Evolutionary conservation across 225 moss, liverwort and hornwort genomes (phyloP).

Genomic region (Straminergon stramineum): DNA sequence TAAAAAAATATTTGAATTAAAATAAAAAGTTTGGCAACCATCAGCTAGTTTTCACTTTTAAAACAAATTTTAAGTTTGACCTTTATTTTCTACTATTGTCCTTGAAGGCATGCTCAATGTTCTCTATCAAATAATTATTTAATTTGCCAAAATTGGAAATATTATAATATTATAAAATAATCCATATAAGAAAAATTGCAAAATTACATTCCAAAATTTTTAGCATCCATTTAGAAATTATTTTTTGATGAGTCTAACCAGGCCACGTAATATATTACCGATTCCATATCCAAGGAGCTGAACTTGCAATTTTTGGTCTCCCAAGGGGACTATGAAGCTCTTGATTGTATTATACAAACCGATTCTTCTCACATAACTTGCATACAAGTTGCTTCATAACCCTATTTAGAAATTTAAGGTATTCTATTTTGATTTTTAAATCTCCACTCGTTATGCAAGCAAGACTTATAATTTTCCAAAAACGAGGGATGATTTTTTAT

Average conservation of each 20-base stretch:
- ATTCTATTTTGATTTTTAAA: not conserved
- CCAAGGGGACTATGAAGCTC: not conserved
- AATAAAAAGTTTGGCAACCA: not conserved
- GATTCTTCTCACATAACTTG: not conserved
- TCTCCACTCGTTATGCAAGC: not conserved
- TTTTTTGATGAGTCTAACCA: not conserved
- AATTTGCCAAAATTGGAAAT: too few relatives aligned
- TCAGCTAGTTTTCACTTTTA: not conserved
- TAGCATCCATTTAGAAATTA: not conserved
- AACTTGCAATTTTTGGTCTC: not conserved
- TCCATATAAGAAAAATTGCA: too few relatives aligned
- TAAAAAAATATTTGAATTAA: not conserved
- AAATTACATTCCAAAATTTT: not conserved
- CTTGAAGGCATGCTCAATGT: too few relatives aligned
- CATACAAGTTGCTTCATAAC: not conserved
- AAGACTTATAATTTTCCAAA: not conserved
- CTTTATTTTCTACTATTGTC: not conserved
- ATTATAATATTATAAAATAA: too few relatives aligned
- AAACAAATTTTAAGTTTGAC: not conserved
- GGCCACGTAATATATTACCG: too few relatives aligned
- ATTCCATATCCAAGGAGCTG: not conserved
- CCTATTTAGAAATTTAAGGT: not conserved
- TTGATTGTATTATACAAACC: not conserved
- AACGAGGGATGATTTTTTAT: not conserved
- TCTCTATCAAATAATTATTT: too few relatives aligned